Base-by-base conservation (phyloP, 2,329 filamentous ascomycete species). In the Pseudocercospora crystallina region DNA sequence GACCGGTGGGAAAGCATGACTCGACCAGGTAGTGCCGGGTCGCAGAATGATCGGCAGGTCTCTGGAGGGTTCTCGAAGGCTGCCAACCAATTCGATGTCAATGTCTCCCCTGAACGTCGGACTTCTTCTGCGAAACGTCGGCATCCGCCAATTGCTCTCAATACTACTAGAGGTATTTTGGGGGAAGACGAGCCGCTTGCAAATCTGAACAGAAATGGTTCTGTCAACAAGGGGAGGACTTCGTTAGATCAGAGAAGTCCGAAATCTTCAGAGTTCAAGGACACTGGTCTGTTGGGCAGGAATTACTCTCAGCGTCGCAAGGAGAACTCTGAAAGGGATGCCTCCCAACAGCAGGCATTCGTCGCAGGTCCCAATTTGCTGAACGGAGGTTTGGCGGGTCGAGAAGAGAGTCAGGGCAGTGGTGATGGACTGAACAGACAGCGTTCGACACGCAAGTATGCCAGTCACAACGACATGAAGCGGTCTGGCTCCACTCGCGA, bases 341-440 rank as follows among this genome's bases (percentile, higher is more conserved):
- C 65, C 34, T 44, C 56, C 42, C 47, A 54, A 17, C 58, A 70
- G 9, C 59, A 65, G 1, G 69, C 80, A 8, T 85, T 85, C 61
- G 80, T 74, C 3, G 74, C 79, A 7, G 83, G 81, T 0, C 76
- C 81, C 1, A 83, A 77, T 8, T 73, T 85, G 2, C 64, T 85
- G 14, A 83, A 80, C 57, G 72, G 66, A 12, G 53, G 58, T 15
- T 33, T 47, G 34, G 51, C 57, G 45, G 47, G n/a, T 54, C 30
- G 49, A 52, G 52, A 59, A 11, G 55, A 51, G 5, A 39, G 47
- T 40, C 53, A 38, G 32, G 43, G 34, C 31, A 43, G 34, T 20
- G 42, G 48, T 33, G 53, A 52, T 17, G 52, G 54, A 15, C 32
- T 55, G 37, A 43, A 57, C 37, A 39, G 58, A 26, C 42, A 54